Base-by-base conservation (phyloP, 306 rosid species). In the Gillenia trifoliata region DNA sequence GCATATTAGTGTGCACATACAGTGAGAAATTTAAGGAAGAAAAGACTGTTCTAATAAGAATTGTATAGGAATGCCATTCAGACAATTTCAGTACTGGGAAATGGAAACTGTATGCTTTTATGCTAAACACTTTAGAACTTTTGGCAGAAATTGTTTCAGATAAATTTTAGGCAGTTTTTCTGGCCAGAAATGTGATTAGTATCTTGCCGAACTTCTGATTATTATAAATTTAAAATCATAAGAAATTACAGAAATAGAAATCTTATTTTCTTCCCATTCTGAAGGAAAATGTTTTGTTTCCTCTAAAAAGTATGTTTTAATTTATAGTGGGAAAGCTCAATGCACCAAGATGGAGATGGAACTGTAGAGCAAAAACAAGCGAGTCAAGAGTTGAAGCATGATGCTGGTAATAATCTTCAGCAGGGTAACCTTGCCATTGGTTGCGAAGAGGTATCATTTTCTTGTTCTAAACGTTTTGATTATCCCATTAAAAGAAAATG, bases 321-420 rank as follows among this genome's bases (percentile, higher is more conserved):
- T 41, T 68, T 76, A 52, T 71, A 86, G 87, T 59, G 33, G 28
- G 89, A 84, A 81, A 65, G 79, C 45, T 81, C 93, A 71, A 83
- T 86, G 12, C 71, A 68, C 76, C 68, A 22, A 78, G 68, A 52
- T 78, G 74, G 71, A 74, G 77, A 80, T 77, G 70, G 36, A 73
- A 69, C 68, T 79, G 83, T 31, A 40, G 56, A 79, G 72, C 87
- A 57, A 25, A 70, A 85, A 70, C 57, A 40, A 70, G 41, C 68
- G 30, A 55, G 79, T 72, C 59, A 22, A 60, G 77, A 67, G 62
- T 59, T 63, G 68, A 82, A 55, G 75, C 49, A 29, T 26, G 52
- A 54, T 63, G 64, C 84, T 64, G 68, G 64, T 70, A 28, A 49
- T 77, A 74, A 63, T 81, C 80, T 49, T 83, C 84, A 47, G 56